A percentile compares a stretch with the other conserved stretches of the same genome.
phyloP scores from a whole-genome alignment of 2,329 filamentous ascomycete species.

The Microdochium bolleyi region DNA sequence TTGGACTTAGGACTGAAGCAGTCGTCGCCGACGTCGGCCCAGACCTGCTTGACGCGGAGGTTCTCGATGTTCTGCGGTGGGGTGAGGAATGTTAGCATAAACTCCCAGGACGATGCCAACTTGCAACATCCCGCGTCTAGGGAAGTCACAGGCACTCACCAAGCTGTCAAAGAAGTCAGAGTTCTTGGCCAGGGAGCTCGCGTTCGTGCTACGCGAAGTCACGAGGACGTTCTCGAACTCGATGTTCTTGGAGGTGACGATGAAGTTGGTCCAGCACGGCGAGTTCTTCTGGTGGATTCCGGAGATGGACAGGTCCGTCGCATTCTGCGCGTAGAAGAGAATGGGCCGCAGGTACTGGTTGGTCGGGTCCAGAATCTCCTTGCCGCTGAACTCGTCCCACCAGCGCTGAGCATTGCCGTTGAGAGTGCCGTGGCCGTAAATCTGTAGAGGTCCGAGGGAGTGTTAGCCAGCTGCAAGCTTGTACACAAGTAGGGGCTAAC shows the following conservation, averaged over 20 bases:
- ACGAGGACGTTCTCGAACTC: conserved; percentile 45
- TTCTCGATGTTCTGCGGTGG: conserved; percentile 44
- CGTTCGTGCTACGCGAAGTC: conserved; percentile 40
- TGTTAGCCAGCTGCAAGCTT: no score
- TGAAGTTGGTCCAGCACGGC: conserved; percentile 57
- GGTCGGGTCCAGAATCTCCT: conserved; percentile 38
- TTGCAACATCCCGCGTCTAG: neutral
- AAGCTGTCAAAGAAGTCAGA: conserved; percentile 52
- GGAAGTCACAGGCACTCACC: neutral
- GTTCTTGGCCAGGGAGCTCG: conserved; percentile 43
- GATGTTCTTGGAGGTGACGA: conserved; percentile 47
- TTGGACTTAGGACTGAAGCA: conserved; percentile 56
- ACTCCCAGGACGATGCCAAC: neutral
- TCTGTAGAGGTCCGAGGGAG: conserved; percentile 17
- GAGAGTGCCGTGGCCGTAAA: conserved; percentile 47
- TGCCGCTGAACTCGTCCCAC: conserved; percentile 32
- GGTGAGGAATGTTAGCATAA: neutral
- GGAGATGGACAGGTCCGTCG: conserved; percentile 46
- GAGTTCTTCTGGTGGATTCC: conserved; percentile 54
- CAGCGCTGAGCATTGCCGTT: conserved; percentile 44
- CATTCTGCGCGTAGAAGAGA: conserved; percentile 53
- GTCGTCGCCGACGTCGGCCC: conserved; percentile 49
- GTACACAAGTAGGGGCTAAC: no score
- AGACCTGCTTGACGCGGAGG: conserved; percentile 39
- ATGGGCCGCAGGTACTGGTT: conserved; percentile 52